A percentile compares a stretch with the other conserved stretches of the same genome.
These are phyloP conservation scores for Flaveria trinervia DNA, from an alignment of 129 eudicot species.

Conservation along the genomic window DNA sequence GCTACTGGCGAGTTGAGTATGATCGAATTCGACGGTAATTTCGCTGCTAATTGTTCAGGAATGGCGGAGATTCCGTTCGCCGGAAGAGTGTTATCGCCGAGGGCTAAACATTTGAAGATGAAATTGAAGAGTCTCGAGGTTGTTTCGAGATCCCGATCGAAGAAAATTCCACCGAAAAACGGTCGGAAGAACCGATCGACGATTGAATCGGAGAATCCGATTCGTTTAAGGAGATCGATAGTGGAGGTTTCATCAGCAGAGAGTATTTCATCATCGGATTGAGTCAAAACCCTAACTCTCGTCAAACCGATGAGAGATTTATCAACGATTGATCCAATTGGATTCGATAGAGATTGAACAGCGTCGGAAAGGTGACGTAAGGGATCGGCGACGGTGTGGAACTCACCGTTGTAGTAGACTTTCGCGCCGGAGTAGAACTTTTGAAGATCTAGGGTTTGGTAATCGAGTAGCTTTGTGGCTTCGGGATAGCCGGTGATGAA, in stretches of 20 bases:
- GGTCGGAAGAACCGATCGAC: slow-evolving; percentile 83
- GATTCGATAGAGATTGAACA: slow-evolving; percentile 54
- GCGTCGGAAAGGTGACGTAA: slow-evolving; percentile 76
- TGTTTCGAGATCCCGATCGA: slow-evolving; percentile 78
- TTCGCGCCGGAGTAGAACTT: slow-evolving; percentile 84
- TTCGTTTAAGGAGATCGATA: slow-evolving; percentile 41
- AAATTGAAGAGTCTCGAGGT: slow-evolving; percentile 84
- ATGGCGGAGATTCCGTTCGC: slow-evolving; percentile 82
- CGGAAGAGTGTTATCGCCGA: slow-evolving; percentile 91
- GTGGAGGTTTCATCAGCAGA: slow-evolving; percentile 51
- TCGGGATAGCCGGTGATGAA: slow-evolving; percentile 96
- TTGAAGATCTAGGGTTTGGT: slow-evolving; percentile 51
- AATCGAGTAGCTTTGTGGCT: slow-evolving; percentile 65
- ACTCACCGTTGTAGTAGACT: slow-evolving; percentile 57
- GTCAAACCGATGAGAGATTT: slow-evolving; percentile 67
- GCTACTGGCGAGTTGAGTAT: slow-evolving; percentile 56
- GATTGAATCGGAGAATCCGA: slow-evolving; percentile 69
- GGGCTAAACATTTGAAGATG: slow-evolving; percentile 80
- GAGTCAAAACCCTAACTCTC: slow-evolving; percentile 62
- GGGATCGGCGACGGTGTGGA: slow-evolving; percentile 90
- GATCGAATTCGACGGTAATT: slow-evolving; percentile 57
- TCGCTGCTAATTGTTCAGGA: slow-evolving; percentile 76
- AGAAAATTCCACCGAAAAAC: slow-evolving; percentile 90
- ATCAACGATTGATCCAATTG: slow-evolving; percentile 69
- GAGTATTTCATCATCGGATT: slow-evolving; percentile 64